Conservation (phyloP, 306 rosid species). For the Cyamopsis tetragonoloba region DNA sequence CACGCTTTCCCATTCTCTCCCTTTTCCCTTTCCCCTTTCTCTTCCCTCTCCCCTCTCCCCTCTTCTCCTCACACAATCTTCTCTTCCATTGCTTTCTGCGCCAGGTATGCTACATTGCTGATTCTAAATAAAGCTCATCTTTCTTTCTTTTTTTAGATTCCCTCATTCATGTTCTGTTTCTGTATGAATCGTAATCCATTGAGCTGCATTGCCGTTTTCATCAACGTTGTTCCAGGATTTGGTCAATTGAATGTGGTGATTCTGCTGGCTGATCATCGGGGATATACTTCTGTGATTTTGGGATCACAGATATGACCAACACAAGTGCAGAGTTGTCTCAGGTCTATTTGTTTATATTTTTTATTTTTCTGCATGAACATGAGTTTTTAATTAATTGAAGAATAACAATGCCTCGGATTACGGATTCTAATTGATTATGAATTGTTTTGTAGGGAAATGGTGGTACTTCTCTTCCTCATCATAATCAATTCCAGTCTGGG, state of each 20-base stretch:
- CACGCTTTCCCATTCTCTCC: slow-evolving; percentile 10
- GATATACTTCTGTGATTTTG: slow-evolving; percentile 53
- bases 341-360: slow-evolving; percentile 31
- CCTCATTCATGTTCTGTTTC: background rate
- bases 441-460: slow-evolving; percentile 53
- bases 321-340: slow-evolving; percentile 55
- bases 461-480: slow-evolving; percentile 37
- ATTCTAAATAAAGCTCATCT: background rate
- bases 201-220: slow-evolving; percentile 28
- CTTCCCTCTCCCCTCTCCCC: background rate
- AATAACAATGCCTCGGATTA: background rate
- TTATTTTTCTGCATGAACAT: background rate
- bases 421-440: slow-evolving; percentile 18
- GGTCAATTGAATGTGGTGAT: slow-evolving; percentile 30
- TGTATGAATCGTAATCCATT: slow-evolving; percentile 10
- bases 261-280: slow-evolving; percentile 25
- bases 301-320: slow-evolving; percentile 66
- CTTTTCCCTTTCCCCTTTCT: background rate
- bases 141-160: background rate
- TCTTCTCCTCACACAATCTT: background rate
- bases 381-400: background rate
- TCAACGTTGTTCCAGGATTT: slow-evolving; percentile 35
- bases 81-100: background rate
- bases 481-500: slow-evolving; percentile 43
- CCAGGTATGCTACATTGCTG: slow-evolving; percentile 19